Percentiles rank a stretch among this genome's conserved stretches.
Conservation (phyloP, 345 rosid species). For the Euphorbia peplus region DNA sequence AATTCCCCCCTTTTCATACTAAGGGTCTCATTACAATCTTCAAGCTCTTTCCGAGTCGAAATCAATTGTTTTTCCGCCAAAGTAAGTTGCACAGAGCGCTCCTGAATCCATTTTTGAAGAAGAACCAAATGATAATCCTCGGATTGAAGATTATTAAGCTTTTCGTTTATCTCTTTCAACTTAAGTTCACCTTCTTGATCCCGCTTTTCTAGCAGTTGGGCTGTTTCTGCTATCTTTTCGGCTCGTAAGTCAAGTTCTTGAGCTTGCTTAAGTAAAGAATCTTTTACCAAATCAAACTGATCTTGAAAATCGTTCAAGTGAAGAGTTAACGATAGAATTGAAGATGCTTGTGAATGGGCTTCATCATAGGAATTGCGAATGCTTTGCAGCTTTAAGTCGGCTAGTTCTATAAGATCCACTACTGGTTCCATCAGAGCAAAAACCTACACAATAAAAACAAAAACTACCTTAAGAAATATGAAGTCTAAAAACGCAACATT, state of each 20-base stretch:
- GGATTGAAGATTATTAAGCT: slow-evolving; percentile 1
- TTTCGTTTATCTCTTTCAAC: background rate
- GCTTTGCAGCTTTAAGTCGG: slow-evolving; percentile 17
- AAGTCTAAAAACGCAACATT: background rate
- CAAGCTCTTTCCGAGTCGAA: slow-evolving; percentile 10
- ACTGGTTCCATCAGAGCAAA: slow-evolving; percentile 10
- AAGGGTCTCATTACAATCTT: slow-evolving; percentile 8
- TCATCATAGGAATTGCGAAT: slow-evolving; percentile 21
- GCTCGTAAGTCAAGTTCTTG: slow-evolving; percentile 9
- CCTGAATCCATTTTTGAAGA: slow-evolving; percentile 1
- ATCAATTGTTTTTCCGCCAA: background rate
- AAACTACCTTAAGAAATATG: background rate
- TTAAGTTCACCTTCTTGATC: slow-evolving; percentile 5
- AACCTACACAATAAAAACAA: background rate
- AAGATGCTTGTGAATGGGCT: slow-evolving; percentile 23
- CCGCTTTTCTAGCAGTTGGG: background rate
- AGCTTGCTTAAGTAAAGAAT: slow-evolving; percentile 2
- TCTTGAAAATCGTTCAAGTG: slow-evolving; percentile 35
- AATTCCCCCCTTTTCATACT: slow-evolving; percentile 1
- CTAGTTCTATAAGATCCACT: slow-evolving; percentile 5
- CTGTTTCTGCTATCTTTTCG: slow-evolving; percentile 9
- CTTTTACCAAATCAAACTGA: slow-evolving; percentile 15
- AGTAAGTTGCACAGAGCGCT: slow-evolving; percentile 10
- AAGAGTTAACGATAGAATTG: slow-evolving; percentile 25
- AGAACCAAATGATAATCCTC: slow-evolving; percentile 22